A percentile compares a stretch with the other conserved stretches of the same genome.
Evolutionary conservation across 1,139 yeast genomes (phyloP).

Genomic region (Kodamaea alishanica): DNA sequence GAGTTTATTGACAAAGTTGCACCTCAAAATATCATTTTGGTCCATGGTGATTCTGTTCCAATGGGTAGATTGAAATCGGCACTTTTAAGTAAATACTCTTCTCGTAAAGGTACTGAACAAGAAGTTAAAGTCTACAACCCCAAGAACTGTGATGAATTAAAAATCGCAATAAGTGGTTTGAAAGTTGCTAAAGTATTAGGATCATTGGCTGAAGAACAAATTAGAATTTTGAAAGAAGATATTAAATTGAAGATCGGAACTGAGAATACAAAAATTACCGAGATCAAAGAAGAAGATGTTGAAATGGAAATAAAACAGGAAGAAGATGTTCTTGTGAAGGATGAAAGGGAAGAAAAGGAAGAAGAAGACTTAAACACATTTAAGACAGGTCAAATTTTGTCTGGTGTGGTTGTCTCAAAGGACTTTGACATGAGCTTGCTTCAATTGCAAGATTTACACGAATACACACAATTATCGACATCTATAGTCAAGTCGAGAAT

Average conservation of each 20-base stretch:
- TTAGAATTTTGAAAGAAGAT: slow-evolving; percentile 30
- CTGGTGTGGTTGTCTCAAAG: slow-evolving; percentile 90
- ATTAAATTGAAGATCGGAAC: slow-evolving; percentile 21
- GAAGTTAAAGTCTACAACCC: slow-evolving; percentile 95
- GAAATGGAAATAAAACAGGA: slow-evolving; percentile 13
- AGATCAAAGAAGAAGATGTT: slow-evolving; percentile 14
- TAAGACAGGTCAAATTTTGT: slow-evolving; percentile 46
- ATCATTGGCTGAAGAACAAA: slow-evolving; percentile 56
- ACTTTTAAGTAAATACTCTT: slow-evolving; percentile 76
- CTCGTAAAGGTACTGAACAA: slow-evolving; percentile 77
- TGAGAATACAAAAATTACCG: slow-evolving; percentile 17
- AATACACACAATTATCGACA: slow-evolving; percentile 82
- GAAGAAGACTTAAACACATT: slow-evolving; percentile 12
- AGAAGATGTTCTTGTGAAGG: slow-evolving; percentile 4
- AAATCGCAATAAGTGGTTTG: slow-evolving; percentile 73
- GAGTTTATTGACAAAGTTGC: slow-evolving; percentile 85
- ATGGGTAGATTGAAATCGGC: slow-evolving; percentile 98
- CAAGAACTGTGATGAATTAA: slow-evolving; percentile 79
- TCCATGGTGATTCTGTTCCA: slow-evolving; percentile 97
- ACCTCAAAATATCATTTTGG: slow-evolving; percentile 80
- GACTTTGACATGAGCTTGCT: slow-evolving; percentile 84
- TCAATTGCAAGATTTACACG: slow-evolving; percentile 82
- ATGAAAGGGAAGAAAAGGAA: slow-evolving; percentile 5
- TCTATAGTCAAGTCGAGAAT: slow-evolving; percentile 83
- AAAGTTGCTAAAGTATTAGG: slow-evolving; percentile 88